Base-by-base conservation (phyloP, 164 flowering plant genomes). In the Malania oleifera region DNA sequence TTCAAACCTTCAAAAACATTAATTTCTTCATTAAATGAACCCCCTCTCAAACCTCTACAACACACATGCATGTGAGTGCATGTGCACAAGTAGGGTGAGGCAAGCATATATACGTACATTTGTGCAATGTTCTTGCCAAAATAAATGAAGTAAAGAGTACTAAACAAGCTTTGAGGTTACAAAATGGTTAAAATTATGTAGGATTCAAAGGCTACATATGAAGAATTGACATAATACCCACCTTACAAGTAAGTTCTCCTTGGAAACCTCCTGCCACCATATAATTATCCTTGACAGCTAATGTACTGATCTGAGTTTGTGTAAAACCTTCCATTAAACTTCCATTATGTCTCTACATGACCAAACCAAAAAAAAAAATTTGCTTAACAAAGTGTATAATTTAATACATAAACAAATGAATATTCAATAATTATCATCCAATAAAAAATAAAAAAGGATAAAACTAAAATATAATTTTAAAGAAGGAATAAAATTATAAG, bases 211-310 rank as follows among this genome's bases (percentile, higher is more conserved):
- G n/a, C n/a, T n/a, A n/a, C n/a, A n/a, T n/a, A n/a, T n/a, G n/a
- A n/a, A n/a, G n/a, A n/a, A n/a, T n/a, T n/a, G n/a, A n/a, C n/a
- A n/a, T n/a, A n/a, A n/a, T n/a, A 29, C 62, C 54, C 45, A 87
- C 95, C 87, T 87, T 87, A 61, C 95, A 87, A 52, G 74, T 67
- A 63, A 87, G 73, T 66, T 87, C 95, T 65, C 95, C 95, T 60
- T 85, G 89, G 56, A 87, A 87, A n/a, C 95, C 95, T n/a, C 95
- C 95, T 19, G 89, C 89, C 23, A 87, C 84, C 38, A 87, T 60
- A 44, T 81, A 67, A 45, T 78, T 75, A 39, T 83, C 78, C 75
- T 78, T 80, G 34, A 87, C 89, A 3, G 89, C 89, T 48, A 87
- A 64, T 20, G 91, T 81, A 68, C 95, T 87, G 22, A 85, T 76